Percentiles rank a stretch among this genome's conserved stretches.
These are phyloP conservation scores for Cyclotella atomus DNA, from an alignment of 108 stramenopile species.

Conservation along the genomic window DNA sequence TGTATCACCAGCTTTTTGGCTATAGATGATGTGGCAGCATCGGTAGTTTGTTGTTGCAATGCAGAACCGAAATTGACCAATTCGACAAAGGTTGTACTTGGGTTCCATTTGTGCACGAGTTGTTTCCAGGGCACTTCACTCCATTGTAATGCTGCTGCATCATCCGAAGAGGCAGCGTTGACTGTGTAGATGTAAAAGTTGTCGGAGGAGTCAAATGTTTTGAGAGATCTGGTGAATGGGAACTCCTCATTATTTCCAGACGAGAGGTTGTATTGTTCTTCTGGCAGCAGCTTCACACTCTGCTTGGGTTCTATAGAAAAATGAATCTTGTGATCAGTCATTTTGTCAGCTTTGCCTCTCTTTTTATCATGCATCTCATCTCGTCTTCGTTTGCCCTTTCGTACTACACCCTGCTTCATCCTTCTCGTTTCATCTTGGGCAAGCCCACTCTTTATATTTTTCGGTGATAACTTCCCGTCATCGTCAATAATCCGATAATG, in stretches of 20 bases:
- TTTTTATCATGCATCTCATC: background rate
- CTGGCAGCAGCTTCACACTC: background rate
- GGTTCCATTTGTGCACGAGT: constrained; percentile 19
- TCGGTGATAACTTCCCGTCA: background rate
- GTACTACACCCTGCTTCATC: too few relatives aligned
- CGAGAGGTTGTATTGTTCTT: background rate
- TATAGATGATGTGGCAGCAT: background rate
- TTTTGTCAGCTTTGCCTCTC: background rate
- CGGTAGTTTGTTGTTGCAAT: background rate
- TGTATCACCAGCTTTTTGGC: constrained; percentile 27
- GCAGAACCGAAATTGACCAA: background rate
- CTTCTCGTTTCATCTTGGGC: background rate
- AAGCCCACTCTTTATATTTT: background rate
- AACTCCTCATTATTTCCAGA: background rate
- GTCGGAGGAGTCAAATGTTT: constrained; percentile 7
- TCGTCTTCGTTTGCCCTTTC: background rate
- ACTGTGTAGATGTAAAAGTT: constrained; percentile 22
- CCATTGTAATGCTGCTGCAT: constrained; percentile 26
- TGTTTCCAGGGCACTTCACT: constrained; percentile 29
- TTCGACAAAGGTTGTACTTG: constrained; percentile 20
- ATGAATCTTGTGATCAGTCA: background rate
- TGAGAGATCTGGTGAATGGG: constrained; percentile 27
- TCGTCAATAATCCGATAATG: background rate
- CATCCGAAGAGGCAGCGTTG: constrained; percentile 3
- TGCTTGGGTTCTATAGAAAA: background rate